Evolutionary conservation across 2,329 filamentous ascomycete genomes (phyloP).

Genomic region (Fusarium sp.): DNA sequence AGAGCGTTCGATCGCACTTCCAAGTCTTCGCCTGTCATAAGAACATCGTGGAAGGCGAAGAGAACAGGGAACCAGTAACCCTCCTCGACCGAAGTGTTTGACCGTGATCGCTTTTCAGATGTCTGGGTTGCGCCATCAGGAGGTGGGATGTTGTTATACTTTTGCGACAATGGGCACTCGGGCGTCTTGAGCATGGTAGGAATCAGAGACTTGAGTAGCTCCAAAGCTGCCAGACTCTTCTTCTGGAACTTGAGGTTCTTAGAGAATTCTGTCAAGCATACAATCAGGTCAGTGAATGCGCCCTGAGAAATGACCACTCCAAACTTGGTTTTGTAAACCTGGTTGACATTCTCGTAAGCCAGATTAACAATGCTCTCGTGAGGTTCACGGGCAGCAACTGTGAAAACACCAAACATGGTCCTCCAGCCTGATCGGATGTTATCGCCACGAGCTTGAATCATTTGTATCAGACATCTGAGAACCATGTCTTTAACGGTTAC

Average conservation of each 20-base stretch:
- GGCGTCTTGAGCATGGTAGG: constrained; percentile 95
- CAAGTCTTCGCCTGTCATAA: constrained; percentile 99
- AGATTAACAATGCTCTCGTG: constrained; percentile 97
- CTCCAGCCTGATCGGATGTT: constrained; percentile 99
- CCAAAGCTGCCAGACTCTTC: constrained; percentile 95
- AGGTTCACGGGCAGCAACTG: constrained; percentile 90
- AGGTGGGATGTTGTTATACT: constrained; percentile 55
- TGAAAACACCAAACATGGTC: constrained; percentile 99
- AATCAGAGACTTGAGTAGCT: constrained; percentile 92
- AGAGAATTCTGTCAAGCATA: constrained; percentile 97
- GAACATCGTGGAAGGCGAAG: constrained; percentile 97
- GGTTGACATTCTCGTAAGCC: constrained; percentile 95
- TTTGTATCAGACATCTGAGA: constrained; percentile 93
- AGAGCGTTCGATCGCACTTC: constrained; percentile 92
- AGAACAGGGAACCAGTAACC: constrained; percentile 99
- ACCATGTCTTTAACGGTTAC: constrained; percentile 98
- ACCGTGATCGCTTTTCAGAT: constrained; percentile 67
- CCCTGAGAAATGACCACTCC: constrained; percentile 96
- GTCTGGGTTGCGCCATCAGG: constrained; percentile 57
- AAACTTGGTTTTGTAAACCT: constrained; percentile 95
- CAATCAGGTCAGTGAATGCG: constrained; percentile 94
- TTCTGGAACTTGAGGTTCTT: constrained; percentile 99
- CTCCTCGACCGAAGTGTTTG: constrained; percentile 90
- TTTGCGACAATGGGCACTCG: constrained; percentile 88
- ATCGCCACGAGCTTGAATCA: constrained; percentile 96